Evolutionary conservation across 163 green algal genomes (phyloP).

Genomic region (Chlamydomonas reinhardtii): DNA sequence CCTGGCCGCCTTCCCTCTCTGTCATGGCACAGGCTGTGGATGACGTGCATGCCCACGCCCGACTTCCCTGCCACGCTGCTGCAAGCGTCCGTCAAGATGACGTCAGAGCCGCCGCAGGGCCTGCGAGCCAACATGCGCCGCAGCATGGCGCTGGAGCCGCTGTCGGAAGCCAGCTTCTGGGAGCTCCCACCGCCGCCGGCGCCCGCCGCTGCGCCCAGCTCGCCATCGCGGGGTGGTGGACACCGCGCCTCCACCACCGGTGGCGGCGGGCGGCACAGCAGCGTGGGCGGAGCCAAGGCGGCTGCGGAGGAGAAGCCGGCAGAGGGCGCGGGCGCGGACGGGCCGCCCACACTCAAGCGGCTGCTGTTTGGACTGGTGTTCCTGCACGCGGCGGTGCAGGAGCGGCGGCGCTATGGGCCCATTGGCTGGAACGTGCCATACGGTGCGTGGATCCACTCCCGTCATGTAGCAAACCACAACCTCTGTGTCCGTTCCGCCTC

Average conservation of each 20-base stretch:
- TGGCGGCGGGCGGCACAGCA: neutral
- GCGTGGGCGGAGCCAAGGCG: neutral
- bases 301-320: neutral
- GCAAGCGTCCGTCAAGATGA: conserved; percentile 83
- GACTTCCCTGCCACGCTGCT: conserved; percentile 71
- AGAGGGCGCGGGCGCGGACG: neutral
- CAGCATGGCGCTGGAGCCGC: conserved; percentile 74
- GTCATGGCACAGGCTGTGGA: conserved; percentile 72
- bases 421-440: conserved; percentile 92
- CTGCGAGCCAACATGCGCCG: conserved; percentile 82
- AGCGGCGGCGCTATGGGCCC: conserved; percentile 83
- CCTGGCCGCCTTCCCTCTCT: neutral
- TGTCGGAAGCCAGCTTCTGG: conserved; percentile 69
- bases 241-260: neutral
- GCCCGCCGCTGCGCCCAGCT: neutral
- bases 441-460: conserved; percentile 51
- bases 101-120: conserved; percentile 77
- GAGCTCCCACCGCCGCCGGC: conserved; percentile 45
- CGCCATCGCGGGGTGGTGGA: neutral
- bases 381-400: conserved; percentile 81
- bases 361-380: conserved; percentile 80
- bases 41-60: conserved; percentile 72
- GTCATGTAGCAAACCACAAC: too few species aligned
- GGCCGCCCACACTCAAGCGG: conserved; percentile 10
- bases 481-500: too few species aligned